Evolutionary conservation across 164 flowering plant genomes (phyloP).

Genomic region (Stephania cephalantha): DNA sequence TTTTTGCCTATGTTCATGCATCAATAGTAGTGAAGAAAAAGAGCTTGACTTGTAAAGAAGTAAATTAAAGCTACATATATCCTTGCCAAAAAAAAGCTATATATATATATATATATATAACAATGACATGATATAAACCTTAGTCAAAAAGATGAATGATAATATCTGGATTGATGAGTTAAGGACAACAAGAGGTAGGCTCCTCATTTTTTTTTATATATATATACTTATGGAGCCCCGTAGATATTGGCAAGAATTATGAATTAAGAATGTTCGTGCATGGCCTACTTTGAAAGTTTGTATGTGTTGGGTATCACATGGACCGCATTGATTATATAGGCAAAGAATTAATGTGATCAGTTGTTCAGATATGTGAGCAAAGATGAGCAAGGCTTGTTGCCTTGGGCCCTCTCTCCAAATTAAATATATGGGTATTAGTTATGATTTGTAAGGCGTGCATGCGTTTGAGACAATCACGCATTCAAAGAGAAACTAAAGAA

Average conservation of each 20-base stretch:
- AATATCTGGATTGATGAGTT: neutral
- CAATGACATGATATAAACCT: neutral
- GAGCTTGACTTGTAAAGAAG: neutral
- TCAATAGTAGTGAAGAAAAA: neutral
- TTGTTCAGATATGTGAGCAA: neutral
- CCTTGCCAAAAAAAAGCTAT: too few relatives aligned
- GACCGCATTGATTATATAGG: neutral
- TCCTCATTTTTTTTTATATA: neutral
- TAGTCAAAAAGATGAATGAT: neutral
- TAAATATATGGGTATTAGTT: neutral
- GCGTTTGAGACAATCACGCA: neutral
- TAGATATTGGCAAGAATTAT: neutral
- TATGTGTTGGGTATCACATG: constrained; percentile 4
- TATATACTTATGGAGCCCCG: neutral
- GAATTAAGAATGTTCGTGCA: neutral
- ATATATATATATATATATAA: neutral
- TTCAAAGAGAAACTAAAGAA: neutral
- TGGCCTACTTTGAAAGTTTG: neutral
- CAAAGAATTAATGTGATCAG: neutral
- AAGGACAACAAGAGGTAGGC: neutral
- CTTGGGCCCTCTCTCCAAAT: neutral
- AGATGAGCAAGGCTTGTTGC: neutral
- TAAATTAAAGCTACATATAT: neutral
- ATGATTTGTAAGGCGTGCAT: neutral
- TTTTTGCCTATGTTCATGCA: neutral